Percentiles rank a stretch among this genome's conserved stretches.
Evolutionary conservation across 2,329 filamentous ascomycete species (phyloP).

Genomic region (Aspergillus felis): DNA sequence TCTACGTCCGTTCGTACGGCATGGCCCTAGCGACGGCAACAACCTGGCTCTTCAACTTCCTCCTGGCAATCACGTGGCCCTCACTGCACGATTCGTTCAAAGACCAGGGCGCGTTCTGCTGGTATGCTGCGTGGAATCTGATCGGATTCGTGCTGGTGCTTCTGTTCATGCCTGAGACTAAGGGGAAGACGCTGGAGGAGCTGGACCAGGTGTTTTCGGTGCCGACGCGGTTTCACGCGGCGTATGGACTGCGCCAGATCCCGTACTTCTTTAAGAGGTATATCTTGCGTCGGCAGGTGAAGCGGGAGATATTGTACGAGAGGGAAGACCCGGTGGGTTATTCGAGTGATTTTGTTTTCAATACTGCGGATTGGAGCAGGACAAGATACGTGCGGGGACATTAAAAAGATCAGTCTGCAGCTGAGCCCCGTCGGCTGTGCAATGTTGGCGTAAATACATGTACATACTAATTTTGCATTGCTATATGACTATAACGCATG

Average conservation of each 20-base stretch:
- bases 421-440: too few relatives aligned
- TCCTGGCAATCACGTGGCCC: slow-evolving; percentile 53
- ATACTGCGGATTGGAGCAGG: slow-evolving; percentile 14
- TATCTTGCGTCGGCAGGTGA: slow-evolving; percentile 38
- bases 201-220: slow-evolving; percentile 54
- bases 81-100: slow-evolving; percentile 47
- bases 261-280: slow-evolving; percentile 35
- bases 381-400: neutral
- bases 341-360: slow-evolving; percentile 21
- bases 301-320: slow-evolving; percentile 34
- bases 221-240: slow-evolving; percentile 42
- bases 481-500: neutral
- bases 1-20: slow-evolving; percentile 59
- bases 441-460: neutral
- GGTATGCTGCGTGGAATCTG: slow-evolving; percentile 43
- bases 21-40: slow-evolving; percentile 63
- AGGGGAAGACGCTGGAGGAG: slow-evolving; percentile 43
- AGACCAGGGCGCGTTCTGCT: slow-evolving; percentile 51
- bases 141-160: slow-evolving; percentile 46
- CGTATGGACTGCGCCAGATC: slow-evolving; percentile 37
- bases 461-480: neutral
- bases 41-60: slow-evolving; percentile 56
- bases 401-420: neutral
- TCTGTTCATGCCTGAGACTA: slow-evolving; percentile 41
- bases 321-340: slow-evolving; percentile 21